phyloP scores from a whole-genome alignment of 2,329 filamentous ascomycete species.

The Boeremia exigua region DNA sequence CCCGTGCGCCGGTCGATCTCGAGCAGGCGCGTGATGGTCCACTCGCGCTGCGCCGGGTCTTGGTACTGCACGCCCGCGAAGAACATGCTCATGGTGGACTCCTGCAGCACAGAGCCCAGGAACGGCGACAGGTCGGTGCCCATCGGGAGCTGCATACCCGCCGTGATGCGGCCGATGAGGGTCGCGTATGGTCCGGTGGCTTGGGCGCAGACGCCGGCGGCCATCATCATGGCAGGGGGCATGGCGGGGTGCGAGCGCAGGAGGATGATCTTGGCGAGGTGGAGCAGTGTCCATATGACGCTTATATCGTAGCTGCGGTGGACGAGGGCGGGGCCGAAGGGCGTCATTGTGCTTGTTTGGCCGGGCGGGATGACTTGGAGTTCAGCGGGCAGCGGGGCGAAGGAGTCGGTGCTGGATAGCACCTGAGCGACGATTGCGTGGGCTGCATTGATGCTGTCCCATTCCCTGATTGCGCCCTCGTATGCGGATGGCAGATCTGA shows the following conservation, averaged over 20 bases:
- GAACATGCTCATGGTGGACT: constrained; percentile 82
- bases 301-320: constrained; percentile 89
- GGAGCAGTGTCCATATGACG: constrained; percentile 85
- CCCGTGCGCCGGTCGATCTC: constrained; percentile 82
- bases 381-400: constrained; percentile 75
- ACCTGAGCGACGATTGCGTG: constrained; percentile 68
- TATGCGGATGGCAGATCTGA: constrained; percentile 69
- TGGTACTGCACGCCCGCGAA: constrained; percentile 84
- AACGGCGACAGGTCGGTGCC: constrained; percentile 68
- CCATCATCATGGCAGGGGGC: constrained; percentile 88
- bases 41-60: constrained; percentile 73
- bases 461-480: constrained; percentile 75
- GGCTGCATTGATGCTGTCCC: constrained; percentile 74
- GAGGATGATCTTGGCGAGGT: constrained; percentile 84
- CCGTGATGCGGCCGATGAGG: constrained; percentile 79
- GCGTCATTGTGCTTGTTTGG: constrained; percentile 58
- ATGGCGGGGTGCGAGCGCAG: constrained; percentile 84
- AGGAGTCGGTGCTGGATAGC: constrained; percentile 72
- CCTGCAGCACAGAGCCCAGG: constrained; percentile 80
- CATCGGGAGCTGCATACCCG: constrained; percentile 63
- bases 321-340: constrained; percentile 81
- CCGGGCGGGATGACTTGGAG: constrained; percentile 61
- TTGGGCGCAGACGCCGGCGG: constrained; percentile 76
- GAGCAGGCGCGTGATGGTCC: constrained; percentile 75
- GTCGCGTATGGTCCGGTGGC: constrained; percentile 75